Evolutionary conservation across 2,329 filamentous ascomycete species (phyloP).

Genomic region (Fusarium nematophilum): DNA sequence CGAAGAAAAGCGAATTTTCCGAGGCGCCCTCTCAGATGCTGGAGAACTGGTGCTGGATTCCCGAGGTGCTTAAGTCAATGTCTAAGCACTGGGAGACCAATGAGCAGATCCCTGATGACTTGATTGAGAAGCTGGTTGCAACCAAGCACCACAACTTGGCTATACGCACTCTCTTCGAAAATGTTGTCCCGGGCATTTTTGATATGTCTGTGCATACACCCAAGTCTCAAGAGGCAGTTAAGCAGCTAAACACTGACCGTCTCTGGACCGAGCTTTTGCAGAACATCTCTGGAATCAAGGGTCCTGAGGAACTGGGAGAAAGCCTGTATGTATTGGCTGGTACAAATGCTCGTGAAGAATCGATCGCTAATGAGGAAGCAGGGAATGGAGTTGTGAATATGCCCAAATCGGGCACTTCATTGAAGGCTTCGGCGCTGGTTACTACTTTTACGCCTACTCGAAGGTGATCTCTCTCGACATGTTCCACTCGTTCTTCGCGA

Average conservation of each 20-base stretch:
- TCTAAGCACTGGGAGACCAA: conserved; percentile 79
- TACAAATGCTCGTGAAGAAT: not conserved
- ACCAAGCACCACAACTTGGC: conserved; percentile 87
- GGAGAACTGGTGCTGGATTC: conserved; percentile 81
- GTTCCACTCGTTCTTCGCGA: conserved; percentile 84
- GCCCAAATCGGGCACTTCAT: conserved; percentile 86
- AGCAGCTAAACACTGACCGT: conserved; percentile 72
- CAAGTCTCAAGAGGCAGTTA: conserved; percentile 73
- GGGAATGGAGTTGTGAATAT: conserved; percentile 80
- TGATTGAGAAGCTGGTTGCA: conserved; percentile 78
- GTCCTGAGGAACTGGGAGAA: conserved; percentile 74
- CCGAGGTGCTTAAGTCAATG: conserved; percentile 71
- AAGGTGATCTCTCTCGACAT: conserved; percentile 88
- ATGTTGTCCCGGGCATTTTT: conserved; percentile 85
- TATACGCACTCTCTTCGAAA: conserved; percentile 80
- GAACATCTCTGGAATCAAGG: conserved; percentile 78
- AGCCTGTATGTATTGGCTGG: conserved; percentile 56
- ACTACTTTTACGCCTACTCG: conserved; percentile 80
- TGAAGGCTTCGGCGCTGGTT: conserved; percentile 86
- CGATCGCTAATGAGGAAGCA: conserved; percentile 48
- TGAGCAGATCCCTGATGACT: conserved; percentile 77
- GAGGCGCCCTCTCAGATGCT: conserved; percentile 80
- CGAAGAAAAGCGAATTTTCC: conserved; percentile 75
- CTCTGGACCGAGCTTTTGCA: conserved; percentile 79
- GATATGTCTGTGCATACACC: conserved; percentile 86